These are phyloP conservation scores for Colletotrichum cordylinicola DNA, from an alignment of 2,329 filamentous ascomycete genomes.

Conservation along the genomic window DNA sequence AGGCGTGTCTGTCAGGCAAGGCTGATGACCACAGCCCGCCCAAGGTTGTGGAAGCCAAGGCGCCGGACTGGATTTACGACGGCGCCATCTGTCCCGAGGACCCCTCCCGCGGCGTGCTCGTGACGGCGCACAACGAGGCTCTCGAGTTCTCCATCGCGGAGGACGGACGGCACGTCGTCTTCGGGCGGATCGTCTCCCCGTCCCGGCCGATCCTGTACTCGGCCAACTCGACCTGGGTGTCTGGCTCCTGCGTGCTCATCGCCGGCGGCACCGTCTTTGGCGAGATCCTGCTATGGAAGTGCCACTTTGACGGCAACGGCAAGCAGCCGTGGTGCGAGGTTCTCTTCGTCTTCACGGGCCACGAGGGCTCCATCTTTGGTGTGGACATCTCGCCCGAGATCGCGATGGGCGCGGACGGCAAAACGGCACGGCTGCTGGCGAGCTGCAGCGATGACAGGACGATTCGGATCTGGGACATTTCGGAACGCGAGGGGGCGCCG, in stretches of 20 bases:
- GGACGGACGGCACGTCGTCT: conserved; percentile 34
- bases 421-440: conserved; percentile 69
- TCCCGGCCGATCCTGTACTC: conserved; percentile 89
- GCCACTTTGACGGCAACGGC: conserved; percentile 38
- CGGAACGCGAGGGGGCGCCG: conserved; percentile 44
- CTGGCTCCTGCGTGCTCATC: conserved; percentile 67
- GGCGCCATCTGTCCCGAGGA: conserved; percentile 57
- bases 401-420: conserved; percentile 36
- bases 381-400: conserved; percentile 75
- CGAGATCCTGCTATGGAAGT: conserved; percentile 91
- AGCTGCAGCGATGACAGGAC: conserved; percentile 97
- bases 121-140: conserved; percentile 90
- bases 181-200: conserved; percentile 62
- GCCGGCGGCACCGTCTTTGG: conserved; percentile 94
- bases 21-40: conserved; percentile 9
- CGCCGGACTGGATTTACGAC: conserved; percentile 81
- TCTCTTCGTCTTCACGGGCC: conserved; percentile 64
- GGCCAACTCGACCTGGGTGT: conserved; percentile 73
- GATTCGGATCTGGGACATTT: conserved; percentile 86
- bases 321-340: conserved; percentile 40
- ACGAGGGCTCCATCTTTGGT: conserved; percentile 94
- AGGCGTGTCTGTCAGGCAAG: conserved; percentile 29
- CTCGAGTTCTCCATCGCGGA: conserved; percentile 52
- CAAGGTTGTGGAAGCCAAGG: conserved; percentile 43
- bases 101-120: conserved; percentile 57